Evolutionary conservation across 2,329 filamentous ascomycete species (phyloP).

Genomic region (Neonectria sp.): DNA sequence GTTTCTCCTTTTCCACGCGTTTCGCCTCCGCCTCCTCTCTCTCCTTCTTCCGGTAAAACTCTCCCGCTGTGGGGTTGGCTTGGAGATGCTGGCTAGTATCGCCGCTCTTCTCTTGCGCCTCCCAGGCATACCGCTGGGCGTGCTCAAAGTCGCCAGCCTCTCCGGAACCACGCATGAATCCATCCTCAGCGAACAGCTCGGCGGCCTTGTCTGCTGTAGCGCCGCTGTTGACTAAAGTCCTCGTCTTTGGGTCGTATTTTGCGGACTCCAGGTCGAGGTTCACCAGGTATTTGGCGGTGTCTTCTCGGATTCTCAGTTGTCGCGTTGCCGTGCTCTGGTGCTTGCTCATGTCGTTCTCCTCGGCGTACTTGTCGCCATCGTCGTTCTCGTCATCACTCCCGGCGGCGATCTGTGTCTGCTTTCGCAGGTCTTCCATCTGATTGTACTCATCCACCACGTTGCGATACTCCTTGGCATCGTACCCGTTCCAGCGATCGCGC

Average conservation of each 20-base stretch:
- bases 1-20: constrained; percentile 77
- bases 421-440: constrained; percentile 83
- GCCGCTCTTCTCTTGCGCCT: constrained; percentile 87
- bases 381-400: constrained; percentile 68
- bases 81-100: constrained; percentile 90
- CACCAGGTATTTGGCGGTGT: constrained; percentile 96
- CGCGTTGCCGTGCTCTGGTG: constrained; percentile 92
- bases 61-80: constrained; percentile 95
- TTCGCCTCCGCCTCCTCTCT: constrained; percentile 79
- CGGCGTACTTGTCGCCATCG: constrained; percentile 84
- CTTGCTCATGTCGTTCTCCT: constrained; percentile 96
- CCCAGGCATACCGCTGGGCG: constrained; percentile 94
- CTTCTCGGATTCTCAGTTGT: constrained; percentile 92
- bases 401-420: constrained; percentile 64
- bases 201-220: constrained; percentile 86
- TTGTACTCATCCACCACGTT: constrained; percentile 92
- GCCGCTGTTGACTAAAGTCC: constrained; percentile 89
- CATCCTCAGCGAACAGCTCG: constrained; percentile 90
- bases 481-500: constrained; percentile 98
- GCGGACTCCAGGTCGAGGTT: constrained; percentile 97
- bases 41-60: constrained; percentile 86
- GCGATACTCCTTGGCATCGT: constrained; percentile 88
- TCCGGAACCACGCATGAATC: constrained; percentile 89
- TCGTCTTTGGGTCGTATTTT: constrained; percentile 97
- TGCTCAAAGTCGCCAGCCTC: constrained; percentile 94